Evolutionary conservation across 2,329 filamentous ascomycete species (phyloP).

Genomic region (Fusarium denticulatum): DNA sequence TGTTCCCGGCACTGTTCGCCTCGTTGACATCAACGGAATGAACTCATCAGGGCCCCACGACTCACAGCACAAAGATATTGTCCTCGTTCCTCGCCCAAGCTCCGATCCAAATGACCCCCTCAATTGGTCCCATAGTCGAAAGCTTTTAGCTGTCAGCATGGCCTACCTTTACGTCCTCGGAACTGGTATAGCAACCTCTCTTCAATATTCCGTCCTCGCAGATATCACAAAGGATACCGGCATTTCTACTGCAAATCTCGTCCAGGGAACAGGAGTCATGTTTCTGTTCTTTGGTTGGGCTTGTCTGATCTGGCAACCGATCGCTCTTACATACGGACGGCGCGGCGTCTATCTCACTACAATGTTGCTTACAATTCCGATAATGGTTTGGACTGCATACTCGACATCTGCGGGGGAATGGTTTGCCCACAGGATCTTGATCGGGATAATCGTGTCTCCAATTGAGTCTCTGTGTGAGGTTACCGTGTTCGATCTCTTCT

Average conservation of each 20-base stretch:
- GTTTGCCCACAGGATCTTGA: not conserved
- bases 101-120: not conserved
- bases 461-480: not conserved
- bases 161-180: not conserved
- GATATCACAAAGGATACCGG: not conserved
- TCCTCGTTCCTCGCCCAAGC: not conserved
- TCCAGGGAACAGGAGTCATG: not conserved
- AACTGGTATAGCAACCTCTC: not conserved
- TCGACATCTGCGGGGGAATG: not conserved
- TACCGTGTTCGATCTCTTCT: not conserved
- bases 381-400: conserved; percentile 1
- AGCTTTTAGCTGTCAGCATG: not conserved
- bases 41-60: not conserved
- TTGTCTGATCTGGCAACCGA: not conserved
- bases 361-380: not conserved
- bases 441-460: not conserved
- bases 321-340: not conserved
- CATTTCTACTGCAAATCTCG: not conserved
- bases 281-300: conserved; percentile 1
- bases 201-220: not conserved
- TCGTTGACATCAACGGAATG: conserved; percentile 3
- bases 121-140: not conserved
- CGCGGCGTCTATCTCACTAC: not conserved
- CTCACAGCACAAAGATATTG: conserved; percentile 1
- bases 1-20: not conserved